Percentiles rank a stretch among this genome's conserved stretches.
These are phyloP conservation scores for Prunella vulgaris DNA, from an alignment of 257 asterid genomes.

Conservation along the genomic window DNA sequence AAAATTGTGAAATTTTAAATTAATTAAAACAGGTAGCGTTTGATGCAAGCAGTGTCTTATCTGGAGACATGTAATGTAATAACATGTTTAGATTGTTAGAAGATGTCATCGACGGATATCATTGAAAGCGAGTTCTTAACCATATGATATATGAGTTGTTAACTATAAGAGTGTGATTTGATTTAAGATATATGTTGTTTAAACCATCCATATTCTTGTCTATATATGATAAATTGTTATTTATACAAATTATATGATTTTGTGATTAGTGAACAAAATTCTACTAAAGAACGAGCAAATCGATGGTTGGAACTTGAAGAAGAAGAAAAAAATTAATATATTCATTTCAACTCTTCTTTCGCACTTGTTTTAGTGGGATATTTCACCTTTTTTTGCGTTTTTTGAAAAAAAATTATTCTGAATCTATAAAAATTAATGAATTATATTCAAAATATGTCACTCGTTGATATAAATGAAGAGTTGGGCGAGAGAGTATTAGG, in stretches of 20 bases:
- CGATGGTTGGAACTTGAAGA: background rate
- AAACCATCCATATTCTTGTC: background rate
- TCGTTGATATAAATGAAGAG: no score
- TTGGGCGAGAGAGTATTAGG: no score
- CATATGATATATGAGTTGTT: background rate
- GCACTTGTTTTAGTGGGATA: no score
- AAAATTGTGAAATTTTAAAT: background rate
- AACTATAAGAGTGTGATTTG: background rate
- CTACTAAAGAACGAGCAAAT: background rate
- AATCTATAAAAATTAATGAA: no score
- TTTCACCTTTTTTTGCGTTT: no score
- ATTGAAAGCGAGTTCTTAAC: background rate
- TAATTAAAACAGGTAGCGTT: background rate
- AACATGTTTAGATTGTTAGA: background rate
- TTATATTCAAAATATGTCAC: no score
- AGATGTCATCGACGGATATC: background rate
- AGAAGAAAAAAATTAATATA: no score
- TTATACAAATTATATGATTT: background rate
- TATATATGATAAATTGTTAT: background rate
- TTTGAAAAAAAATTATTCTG: no score
- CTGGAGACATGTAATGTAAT: constrained; percentile 15
- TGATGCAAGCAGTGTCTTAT: background rate
- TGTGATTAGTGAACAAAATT: background rate
- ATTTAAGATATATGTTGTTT: background rate
- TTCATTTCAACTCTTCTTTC: no score